Conservation (phyloP, 176 grass and related monocot species). For the Aegilops sharonensis region DNA sequence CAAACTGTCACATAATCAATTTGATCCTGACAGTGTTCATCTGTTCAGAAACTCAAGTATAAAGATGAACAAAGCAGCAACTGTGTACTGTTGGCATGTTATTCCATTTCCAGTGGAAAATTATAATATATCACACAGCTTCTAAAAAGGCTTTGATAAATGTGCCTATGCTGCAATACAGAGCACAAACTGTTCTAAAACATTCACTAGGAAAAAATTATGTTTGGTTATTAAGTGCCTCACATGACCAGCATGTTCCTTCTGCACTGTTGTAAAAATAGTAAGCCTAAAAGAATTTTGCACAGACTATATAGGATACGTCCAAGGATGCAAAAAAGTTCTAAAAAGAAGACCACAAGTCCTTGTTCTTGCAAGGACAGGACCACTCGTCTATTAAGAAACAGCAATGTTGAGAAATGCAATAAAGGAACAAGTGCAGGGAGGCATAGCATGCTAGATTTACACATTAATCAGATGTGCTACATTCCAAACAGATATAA, state of each 20-base stretch:
- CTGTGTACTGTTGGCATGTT: not conserved
- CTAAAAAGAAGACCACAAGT: not conserved
- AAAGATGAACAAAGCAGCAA: constrained; percentile 23
- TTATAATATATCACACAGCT: not conserved
- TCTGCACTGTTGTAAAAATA: not conserved
- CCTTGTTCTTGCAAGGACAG: not conserved
- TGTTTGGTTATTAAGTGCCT: not conserved
- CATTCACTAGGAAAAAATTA: constrained; percentile 6
- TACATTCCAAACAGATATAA: constrained; percentile 23
- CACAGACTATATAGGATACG: not conserved
- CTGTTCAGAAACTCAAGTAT: not conserved
- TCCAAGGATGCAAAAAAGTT: not conserved
- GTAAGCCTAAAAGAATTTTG: not conserved
- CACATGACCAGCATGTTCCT: not conserved
- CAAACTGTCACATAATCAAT: not conserved
- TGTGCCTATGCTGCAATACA: not conserved
- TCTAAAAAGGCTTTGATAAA: constrained; percentile 19
- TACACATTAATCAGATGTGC: not conserved
- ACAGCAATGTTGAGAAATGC: not conserved
- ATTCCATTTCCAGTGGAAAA: not conserved
- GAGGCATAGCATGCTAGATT: not conserved
- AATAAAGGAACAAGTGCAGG: constrained; percentile 1
- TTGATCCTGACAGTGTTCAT: not conserved
- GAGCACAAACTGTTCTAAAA: not conserved
- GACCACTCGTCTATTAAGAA: not conserved